Conservation (phyloP, 192 early-diverging fungal species). For the Dissophora globulifera region DNA sequence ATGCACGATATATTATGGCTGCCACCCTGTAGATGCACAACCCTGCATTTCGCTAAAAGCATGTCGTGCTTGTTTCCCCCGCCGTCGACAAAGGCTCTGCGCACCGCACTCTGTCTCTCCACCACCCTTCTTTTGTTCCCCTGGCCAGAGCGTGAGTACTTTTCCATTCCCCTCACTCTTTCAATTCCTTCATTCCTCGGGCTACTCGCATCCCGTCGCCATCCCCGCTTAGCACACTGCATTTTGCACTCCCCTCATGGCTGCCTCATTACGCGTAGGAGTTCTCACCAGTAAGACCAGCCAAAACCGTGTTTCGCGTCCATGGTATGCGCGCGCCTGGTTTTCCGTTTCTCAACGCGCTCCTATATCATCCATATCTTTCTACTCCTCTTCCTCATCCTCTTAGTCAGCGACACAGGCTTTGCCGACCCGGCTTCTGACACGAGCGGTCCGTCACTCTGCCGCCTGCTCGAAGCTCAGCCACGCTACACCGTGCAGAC, state of each 20-base stretch:
- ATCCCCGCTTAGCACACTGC: too few species aligned
- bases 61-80: too few species aligned
- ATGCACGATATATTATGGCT: too few species aligned
- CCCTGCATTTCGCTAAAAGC: too few species aligned
- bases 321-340: neutral
- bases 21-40: too few species aligned
- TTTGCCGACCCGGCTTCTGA: conserved; percentile 62
- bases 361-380: too few species aligned
- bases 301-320: too few species aligned
- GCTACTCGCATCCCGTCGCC: too few species aligned
- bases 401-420: conserved; percentile 73
- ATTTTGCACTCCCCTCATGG: too few species aligned
- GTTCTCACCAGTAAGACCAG: conserved; percentile 48
- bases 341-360: neutral
- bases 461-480: conserved; percentile 39
- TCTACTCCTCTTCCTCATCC: neutral
- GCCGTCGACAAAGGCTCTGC: neutral
- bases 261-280: conserved; percentile 29
- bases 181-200: conserved; percentile 2
- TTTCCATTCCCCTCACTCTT: neutral
- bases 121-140: neutral
- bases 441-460: conserved; percentile 72
- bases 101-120: neutral
- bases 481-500: conserved; percentile 54
- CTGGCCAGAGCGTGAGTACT: neutral